Conservation (phyloP, 768 basidiomycete genomes). For the Lentinula guzmanii region DNA sequence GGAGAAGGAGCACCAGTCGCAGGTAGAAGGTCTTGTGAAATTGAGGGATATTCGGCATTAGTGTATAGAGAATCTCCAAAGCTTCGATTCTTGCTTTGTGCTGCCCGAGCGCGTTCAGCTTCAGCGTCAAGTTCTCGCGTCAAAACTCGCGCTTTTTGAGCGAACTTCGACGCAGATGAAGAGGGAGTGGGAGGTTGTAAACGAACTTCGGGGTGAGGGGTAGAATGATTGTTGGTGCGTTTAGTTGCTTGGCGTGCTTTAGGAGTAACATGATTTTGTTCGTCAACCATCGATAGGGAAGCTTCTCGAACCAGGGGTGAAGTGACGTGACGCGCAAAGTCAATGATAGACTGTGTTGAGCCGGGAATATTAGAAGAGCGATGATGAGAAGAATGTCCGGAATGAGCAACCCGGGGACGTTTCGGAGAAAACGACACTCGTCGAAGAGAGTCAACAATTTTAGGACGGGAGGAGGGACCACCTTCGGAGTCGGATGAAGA, state of each 20-base stretch:
- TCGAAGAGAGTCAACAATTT: slow-evolving; percentile 65
- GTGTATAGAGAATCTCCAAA: not conserved
- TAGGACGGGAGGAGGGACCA: slow-evolving; percentile 43
- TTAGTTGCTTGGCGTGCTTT: slow-evolving; percentile 14
- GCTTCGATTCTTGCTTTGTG: not conserved
- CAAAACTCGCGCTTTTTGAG: slow-evolving; percentile 51
- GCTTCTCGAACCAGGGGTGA: slow-evolving; percentile 7
- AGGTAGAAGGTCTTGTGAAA: not conserved
- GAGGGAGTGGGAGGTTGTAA: slow-evolving; percentile 61
- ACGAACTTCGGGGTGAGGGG: slow-evolving; percentile 27
- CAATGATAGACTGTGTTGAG: not conserved
- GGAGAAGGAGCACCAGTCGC: not conserved
- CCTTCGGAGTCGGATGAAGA: slow-evolving; percentile 44
- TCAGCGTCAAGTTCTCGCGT: slow-evolving; percentile 49
- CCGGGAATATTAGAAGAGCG: not conserved
- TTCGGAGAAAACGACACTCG: slow-evolving; percentile 72
- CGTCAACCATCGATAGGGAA: not conserved
- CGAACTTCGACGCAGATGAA: slow-evolving; percentile 48
- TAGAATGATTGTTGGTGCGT: slow-evolving; percentile 20
- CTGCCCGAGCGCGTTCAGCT: not conserved
- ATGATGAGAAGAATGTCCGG: slow-evolving; percentile 17
- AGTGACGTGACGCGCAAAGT: slow-evolving; percentile 3
- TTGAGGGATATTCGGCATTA: not conserved
- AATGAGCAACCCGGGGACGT: slow-evolving; percentile 51
- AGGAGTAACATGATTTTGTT: slow-evolving; percentile 16